Evolutionary conservation across 768 basidiomycete genomes (phyloP).

Genomic region (Amanita rubescens): DNA sequence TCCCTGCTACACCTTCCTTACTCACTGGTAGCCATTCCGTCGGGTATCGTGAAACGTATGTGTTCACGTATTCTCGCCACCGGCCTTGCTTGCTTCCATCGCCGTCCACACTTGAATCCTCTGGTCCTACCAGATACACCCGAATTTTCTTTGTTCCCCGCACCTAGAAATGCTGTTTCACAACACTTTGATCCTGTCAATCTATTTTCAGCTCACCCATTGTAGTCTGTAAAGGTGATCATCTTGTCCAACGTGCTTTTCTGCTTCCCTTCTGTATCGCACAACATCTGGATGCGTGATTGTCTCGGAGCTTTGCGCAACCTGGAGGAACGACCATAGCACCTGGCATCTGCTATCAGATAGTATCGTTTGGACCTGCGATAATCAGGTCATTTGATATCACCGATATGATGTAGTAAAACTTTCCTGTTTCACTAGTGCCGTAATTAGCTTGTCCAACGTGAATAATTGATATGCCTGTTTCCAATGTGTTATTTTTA

Average conservation of each 20-base stretch:
- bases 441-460: slow-evolving; percentile 84
- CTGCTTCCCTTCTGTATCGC: slow-evolving; percentile 74
- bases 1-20: slow-evolving; percentile 22
- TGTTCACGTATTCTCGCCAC: slow-evolving; percentile 71
- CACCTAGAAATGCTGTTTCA: slow-evolving; percentile 37
- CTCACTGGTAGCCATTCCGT: slow-evolving; percentile 62
- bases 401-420: not conserved
- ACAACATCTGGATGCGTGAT: slow-evolving; percentile 61
- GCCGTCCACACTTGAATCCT: slow-evolving; percentile 60
- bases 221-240: slow-evolving; percentile 73
- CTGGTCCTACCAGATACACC: slow-evolving; percentile 50
- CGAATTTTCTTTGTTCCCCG: slow-evolving; percentile 45
- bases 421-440: slow-evolving; percentile 86
- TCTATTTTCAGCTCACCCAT: slow-evolving; percentile 45
- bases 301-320: slow-evolving; percentile 45
- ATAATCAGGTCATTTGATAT: not conserved
- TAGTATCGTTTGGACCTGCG: slow-evolving; percentile 78
- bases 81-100: slow-evolving; percentile 43
- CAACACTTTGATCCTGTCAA: slow-evolving; percentile 8
- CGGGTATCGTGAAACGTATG: slow-evolving; percentile 61
- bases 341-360: slow-evolving; percentile 85
- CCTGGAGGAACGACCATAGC: slow-evolving; percentile 68
- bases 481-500: slow-evolving; percentile 21
- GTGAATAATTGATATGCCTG: slow-evolving; percentile 92
- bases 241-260: slow-evolving; percentile 65